These are phyloP conservation scores for Populus trichocarpa DNA, from an alignment of 441 rosid genomes.

Conservation along the genomic window DNA sequence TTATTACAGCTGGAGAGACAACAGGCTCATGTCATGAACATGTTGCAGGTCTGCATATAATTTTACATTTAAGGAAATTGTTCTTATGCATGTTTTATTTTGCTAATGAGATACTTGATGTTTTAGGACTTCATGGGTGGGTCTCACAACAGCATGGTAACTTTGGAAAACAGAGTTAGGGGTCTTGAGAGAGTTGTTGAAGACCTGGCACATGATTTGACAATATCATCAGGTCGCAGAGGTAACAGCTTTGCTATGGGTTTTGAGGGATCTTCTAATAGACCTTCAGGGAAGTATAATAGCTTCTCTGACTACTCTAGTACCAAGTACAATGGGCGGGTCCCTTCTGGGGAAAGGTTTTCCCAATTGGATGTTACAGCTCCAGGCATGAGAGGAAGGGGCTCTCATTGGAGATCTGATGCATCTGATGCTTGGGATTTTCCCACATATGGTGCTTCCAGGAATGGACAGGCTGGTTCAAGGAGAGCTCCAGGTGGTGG, in stretches of 20 bases:
- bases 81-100: neutral
- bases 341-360: slow-evolving; percentile 70
- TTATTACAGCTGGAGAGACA: slow-evolving; percentile 91
- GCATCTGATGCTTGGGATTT: slow-evolving; percentile 73
- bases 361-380: slow-evolving; percentile 62
- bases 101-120: slow-evolving; percentile 14
- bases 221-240: slow-evolving; percentile 82
- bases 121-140: slow-evolving; percentile 98
- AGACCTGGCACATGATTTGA: slow-evolving; percentile 89
- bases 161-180: slow-evolving; percentile 89
- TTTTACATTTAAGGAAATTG: slow-evolving; percentile 8
- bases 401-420: slow-evolving; percentile 74
- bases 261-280: slow-evolving; percentile 57
- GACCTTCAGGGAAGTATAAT: slow-evolving; percentile 64
- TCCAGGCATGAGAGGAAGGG: slow-evolving; percentile 64
- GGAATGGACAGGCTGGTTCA: slow-evolving; percentile 63
- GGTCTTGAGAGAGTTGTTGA: slow-evolving; percentile 97
- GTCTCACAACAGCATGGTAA: slow-evolving; percentile 90
- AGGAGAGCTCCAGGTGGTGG: slow-evolving; percentile 61
- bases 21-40: slow-evolving; percentile 87
- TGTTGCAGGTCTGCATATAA: slow-evolving; percentile 71
- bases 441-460: slow-evolving; percentile 59
- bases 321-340: slow-evolving; percentile 62
- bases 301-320: slow-evolving; percentile 67
- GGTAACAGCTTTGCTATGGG: slow-evolving; percentile 53